Evolutionary conservation across 2,329 filamentous ascomycete genomes (phyloP).

Genomic region (Fusarium phyllophilum): DNA sequence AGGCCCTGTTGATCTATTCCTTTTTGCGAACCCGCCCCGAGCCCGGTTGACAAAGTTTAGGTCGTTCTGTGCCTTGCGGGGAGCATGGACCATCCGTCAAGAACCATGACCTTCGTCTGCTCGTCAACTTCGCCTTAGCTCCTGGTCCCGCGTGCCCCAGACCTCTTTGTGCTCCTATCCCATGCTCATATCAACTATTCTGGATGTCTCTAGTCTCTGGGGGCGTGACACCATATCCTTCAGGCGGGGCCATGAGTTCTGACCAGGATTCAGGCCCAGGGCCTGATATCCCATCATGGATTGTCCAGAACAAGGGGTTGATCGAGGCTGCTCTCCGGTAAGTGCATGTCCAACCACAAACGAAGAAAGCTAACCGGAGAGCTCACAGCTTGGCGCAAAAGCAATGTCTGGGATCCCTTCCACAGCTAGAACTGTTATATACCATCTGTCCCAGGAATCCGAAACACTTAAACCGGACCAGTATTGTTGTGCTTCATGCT

Average conservation of each 20-base stretch:
- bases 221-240: slow-evolving; percentile 27
- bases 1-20: slow-evolving; percentile 40
- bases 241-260: slow-evolving; percentile 22
- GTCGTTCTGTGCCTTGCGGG: slow-evolving; percentile 23
- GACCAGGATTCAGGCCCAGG: slow-evolving; percentile 24
- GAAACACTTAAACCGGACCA: slow-evolving; percentile 42
- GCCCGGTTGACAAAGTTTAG: slow-evolving; percentile 26
- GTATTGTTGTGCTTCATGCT: slow-evolving; percentile 35
- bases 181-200: slow-evolving; percentile 36
- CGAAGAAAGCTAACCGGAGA: slow-evolving; percentile 34
- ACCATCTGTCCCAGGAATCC: slow-evolving; percentile 42
- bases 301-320: slow-evolving; percentile 33
- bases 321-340: slow-evolving; percentile 33
- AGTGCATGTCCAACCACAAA: slow-evolving; percentile 34
- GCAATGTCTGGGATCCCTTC: slow-evolving; percentile 41
- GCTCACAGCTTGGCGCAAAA: slow-evolving; percentile 37
- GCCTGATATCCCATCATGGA: slow-evolving; percentile 30
- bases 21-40: slow-evolving; percentile 34
- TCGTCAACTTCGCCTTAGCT: slow-evolving; percentile 29
- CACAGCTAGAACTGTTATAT: slow-evolving; percentile 42
- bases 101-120: slow-evolving; percentile 7
- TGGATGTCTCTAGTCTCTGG: slow-evolving; percentile 35
- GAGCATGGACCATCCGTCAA: slow-evolving; percentile 13
- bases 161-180: slow-evolving; percentile 35
- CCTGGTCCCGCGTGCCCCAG: slow-evolving; percentile 15